phyloP scores from a whole-genome alignment of 1,139 yeast genomes.

The Protomyces macrosporus region DNA sequence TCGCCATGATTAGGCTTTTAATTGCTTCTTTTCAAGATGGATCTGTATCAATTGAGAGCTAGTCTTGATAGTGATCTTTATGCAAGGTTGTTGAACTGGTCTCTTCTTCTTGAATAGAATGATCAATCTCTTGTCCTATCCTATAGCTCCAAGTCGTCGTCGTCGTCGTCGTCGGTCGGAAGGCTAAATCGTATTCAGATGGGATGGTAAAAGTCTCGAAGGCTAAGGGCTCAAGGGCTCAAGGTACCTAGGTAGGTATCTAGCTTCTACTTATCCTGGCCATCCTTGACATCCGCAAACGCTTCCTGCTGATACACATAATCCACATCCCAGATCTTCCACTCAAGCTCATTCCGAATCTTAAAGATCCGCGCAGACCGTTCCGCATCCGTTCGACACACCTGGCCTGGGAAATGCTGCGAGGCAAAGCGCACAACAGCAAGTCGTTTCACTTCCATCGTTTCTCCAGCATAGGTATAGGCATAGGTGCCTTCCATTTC shows the following conservation, averaged over 20 bases:
- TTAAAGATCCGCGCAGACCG: slow-evolving; percentile 11
- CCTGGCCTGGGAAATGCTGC: slow-evolving; percentile 4
- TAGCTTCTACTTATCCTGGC: not conserved
- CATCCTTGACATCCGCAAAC: not conserved
- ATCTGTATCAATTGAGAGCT: too few relatives aligned
- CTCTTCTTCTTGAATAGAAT: too few relatives aligned
- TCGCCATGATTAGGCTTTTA: not conserved
- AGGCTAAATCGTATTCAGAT: too few relatives aligned
- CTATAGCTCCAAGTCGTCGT: too few relatives aligned
- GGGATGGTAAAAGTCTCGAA: too few relatives aligned
- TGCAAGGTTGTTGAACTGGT: too few relatives aligned
- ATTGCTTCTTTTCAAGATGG: too few relatives aligned
- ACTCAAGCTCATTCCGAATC: slow-evolving; percentile 6
- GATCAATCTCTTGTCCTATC: too few relatives aligned
- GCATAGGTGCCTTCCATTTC: slow-evolving; percentile 3
- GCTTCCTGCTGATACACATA: slow-evolving; percentile 1
- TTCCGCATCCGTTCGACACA: slow-evolving; percentile 2
- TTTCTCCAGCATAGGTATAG: slow-evolving; percentile 7
- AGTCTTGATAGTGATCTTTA: too few relatives aligned
- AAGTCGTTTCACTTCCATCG: not conserved
- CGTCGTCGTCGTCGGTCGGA: too few relatives aligned
- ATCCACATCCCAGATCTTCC: slow-evolving; percentile 16
- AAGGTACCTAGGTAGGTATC: too few relatives aligned
- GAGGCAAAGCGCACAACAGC: slow-evolving; percentile 15
- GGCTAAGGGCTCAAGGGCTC: too few relatives aligned